Conservation (phyloP, 768 basidiomycete species). For the Russula brevipes region DNA sequence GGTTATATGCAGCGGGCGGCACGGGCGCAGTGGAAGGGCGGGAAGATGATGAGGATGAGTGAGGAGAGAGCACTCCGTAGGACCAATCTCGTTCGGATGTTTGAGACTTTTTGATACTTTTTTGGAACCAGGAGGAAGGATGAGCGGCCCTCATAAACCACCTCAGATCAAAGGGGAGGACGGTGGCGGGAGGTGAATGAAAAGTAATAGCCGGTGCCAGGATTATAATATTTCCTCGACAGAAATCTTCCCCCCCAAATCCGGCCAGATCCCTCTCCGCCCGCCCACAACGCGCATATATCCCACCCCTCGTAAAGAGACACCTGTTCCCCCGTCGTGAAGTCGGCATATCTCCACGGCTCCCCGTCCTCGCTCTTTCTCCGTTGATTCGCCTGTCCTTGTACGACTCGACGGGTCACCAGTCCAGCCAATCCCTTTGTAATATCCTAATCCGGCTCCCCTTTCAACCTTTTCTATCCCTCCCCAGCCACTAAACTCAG, state of each 20-base stretch:
- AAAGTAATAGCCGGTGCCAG: background rate
- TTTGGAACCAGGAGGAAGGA: slow-evolving; percentile 26
- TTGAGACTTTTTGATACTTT: slow-evolving; percentile 17
- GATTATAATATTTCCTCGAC: background rate
- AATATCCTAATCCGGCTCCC: background rate
- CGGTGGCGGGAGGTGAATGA: slow-evolving; percentile 1
- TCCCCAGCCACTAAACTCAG: background rate
- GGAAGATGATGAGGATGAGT: background rate
- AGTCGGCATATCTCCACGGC: too few species aligned
- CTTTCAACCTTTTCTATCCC: background rate
- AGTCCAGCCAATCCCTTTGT: background rate
- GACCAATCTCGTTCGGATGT: background rate
- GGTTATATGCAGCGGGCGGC: slow-evolving; percentile 1
- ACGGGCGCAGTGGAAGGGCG: background rate
- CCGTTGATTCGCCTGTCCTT: background rate
- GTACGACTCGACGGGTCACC: background rate
- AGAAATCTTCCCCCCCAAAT: background rate
- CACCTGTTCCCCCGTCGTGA: too few species aligned
- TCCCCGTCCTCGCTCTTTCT: background rate
- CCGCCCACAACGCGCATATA: background rate
- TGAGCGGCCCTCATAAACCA: slow-evolving; percentile 24
- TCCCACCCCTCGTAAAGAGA: too few species aligned
- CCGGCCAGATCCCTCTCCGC: background rate
- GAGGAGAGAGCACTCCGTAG: background rate
- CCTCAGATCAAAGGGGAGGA: background rate